Conservation (phyloP, 2,329 filamentous ascomycete genomes). For the Talaromyces marneffei region DNA sequence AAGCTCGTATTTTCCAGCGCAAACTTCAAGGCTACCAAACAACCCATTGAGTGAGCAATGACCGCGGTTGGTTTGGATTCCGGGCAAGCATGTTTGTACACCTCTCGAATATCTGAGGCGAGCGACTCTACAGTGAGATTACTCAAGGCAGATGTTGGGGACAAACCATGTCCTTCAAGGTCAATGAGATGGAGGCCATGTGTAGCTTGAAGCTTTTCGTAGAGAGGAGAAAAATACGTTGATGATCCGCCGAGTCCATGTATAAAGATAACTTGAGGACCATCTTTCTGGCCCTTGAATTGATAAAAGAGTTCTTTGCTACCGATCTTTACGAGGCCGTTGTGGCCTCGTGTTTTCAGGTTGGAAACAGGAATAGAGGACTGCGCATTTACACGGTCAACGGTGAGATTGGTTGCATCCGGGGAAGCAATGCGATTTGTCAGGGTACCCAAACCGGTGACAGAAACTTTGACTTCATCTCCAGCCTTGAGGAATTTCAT, state of each 20-base stretch:
- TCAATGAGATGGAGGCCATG: constrained; percentile 45
- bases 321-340: constrained; percentile 35
- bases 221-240: constrained; percentile 45
- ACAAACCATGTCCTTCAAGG: constrained; percentile 53
- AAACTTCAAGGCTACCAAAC: constrained; percentile 44
- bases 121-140: constrained; percentile 41
- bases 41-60: constrained; percentile 50
- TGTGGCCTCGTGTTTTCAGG: constrained; percentile 24
- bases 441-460: constrained; percentile 39
- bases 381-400: constrained; percentile 18
- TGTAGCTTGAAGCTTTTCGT: constrained; percentile 23
- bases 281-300: constrained; percentile 21
- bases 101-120: constrained; percentile 37
- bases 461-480: constrained; percentile 39
- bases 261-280: constrained; percentile 45
- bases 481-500: constrained; percentile 39
- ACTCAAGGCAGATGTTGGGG: constrained; percentile 45
- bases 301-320: constrained; percentile 39
- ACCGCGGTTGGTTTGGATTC: constrained; percentile 31
- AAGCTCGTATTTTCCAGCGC: constrained; percentile 36
- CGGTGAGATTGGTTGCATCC: constrained; percentile 7
- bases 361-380: constrained; percentile 29
- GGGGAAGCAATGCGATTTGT: constrained; percentile 36
- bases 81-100: constrained; percentile 31
- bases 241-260: constrained; percentile 50